A percentile compares a stretch with the other conserved stretches of the same genome.
phyloP scores from a whole-genome alignment of 352 stramenopile genomes.

The Paralagenidium karlingii region DNA sequence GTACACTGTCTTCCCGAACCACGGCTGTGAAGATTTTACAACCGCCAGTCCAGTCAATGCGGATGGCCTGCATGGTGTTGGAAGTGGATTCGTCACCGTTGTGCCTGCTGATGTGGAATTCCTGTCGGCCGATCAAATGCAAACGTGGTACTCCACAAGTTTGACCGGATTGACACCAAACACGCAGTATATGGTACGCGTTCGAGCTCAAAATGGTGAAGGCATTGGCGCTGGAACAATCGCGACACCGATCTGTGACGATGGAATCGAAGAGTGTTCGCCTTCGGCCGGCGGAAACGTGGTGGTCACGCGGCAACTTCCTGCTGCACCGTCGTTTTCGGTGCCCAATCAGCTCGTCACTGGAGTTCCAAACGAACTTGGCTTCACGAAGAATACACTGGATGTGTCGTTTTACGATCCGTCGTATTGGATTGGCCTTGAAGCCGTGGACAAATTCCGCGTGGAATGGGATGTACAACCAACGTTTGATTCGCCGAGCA shows the following conservation, averaged over 20 bases:
- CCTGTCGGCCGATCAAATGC: background rate
- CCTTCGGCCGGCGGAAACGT: slow-evolving; percentile 4
- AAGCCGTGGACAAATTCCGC: slow-evolving; percentile 75
- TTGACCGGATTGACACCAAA: slow-evolving; percentile 28
- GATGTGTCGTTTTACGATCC: slow-evolving; percentile 52
- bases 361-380: slow-evolving; percentile 25
- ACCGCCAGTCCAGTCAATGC: slow-evolving; percentile 12
- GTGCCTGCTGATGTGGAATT: slow-evolving; percentile 4
- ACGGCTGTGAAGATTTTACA: slow-evolving; percentile 60
- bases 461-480: slow-evolving; percentile 83
- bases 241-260: slow-evolving; percentile 80
- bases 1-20: slow-evolving; percentile 25
- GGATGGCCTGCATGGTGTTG: slow-evolving; percentile 25
- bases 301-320: slow-evolving; percentile 53
- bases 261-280: slow-evolving; percentile 69
- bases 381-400: slow-evolving; percentile 50
- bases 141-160: slow-evolving; percentile 1
- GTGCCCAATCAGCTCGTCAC: slow-evolving; percentile 37
- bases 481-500: slow-evolving; percentile 37
- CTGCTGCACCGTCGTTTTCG: slow-evolving; percentile 19
- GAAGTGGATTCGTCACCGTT: slow-evolving; percentile 27
- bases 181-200: slow-evolving; percentile 58
- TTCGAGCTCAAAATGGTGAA: slow-evolving; percentile 79
- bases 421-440: slow-evolving; percentile 55
- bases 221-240: slow-evolving; percentile 40